Percentiles rank a stretch among this genome's conserved stretches.
These are phyloP conservation scores for Microbotryum intermedium DNA, from an alignment of 1,284 basidiomycete genomes.

Conservation along the genomic window DNA sequence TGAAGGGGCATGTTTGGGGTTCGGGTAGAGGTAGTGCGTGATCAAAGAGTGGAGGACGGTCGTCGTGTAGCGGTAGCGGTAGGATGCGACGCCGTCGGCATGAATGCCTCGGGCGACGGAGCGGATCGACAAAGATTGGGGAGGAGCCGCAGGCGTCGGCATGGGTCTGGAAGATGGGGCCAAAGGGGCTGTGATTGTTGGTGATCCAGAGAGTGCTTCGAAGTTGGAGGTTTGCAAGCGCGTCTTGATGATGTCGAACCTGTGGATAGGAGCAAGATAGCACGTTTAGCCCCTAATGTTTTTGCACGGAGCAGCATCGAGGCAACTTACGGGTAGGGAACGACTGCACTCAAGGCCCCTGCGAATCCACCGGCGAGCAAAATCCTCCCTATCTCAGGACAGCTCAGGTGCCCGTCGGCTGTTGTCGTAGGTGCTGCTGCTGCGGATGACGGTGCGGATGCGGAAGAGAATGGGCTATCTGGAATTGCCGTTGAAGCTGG, in stretches of 20 bases:
- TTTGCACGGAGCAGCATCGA: not conserved
- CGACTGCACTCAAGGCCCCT: constrained; percentile 31
- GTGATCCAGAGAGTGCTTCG: constrained; percentile 10
- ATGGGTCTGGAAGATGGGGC: not conserved
- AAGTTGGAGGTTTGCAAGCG: constrained; percentile 29
- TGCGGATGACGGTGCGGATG: not conserved
- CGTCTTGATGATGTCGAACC: constrained; percentile 35
- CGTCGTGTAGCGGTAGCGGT: constrained; percentile 28
- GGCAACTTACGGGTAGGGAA: constrained; percentile 33
- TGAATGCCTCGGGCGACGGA: constrained; percentile 26
- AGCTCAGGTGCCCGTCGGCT: constrained; percentile 10
- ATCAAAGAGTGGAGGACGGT: constrained; percentile 26
- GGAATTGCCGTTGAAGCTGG: not conserved
- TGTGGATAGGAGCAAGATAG: not conserved
- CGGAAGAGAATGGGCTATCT: not conserved
- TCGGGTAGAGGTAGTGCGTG: constrained; percentile 7
- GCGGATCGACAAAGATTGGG: not conserved
- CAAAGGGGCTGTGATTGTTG: not conserved
- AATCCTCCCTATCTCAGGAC: constrained; percentile 28
- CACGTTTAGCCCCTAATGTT: not conserved
- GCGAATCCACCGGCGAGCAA: constrained; percentile 33
- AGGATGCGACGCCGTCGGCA: constrained; percentile 21
- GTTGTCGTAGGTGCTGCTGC: constrained; percentile 1
- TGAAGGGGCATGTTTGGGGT: not conserved
- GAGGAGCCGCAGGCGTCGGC: not conserved